Base-by-base conservation (phyloP, 208 protist species). In the Plasmodiophora brassicae region DNA sequence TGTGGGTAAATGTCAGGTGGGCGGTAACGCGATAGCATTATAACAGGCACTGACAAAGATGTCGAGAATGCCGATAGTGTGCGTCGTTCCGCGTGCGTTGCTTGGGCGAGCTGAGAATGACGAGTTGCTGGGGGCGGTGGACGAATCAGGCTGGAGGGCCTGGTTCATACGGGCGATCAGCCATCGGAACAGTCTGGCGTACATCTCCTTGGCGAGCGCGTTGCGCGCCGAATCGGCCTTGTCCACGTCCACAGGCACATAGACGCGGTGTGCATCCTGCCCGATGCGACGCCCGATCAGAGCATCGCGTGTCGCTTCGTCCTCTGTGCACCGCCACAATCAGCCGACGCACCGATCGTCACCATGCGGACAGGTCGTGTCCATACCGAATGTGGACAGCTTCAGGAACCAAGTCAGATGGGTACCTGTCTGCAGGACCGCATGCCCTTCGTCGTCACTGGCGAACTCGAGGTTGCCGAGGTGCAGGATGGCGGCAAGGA, bases 391-490 rank as follows among this genome's bases (percentile, higher is more conserved):
- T 38, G 65, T 36, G 65, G 65, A 44, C 32, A 78, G 65, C 14
- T 32, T 5, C 10, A 78, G 5, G 65, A 78, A 78, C 65, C 65
- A 78, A 38, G 5, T 32, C 5, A 78, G n/a, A 78, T 78, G 65
- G n/a, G 5, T 14, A 32, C n/a, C 65, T 5, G 5, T 8, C 54
- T 50, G 0, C 50, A 86, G 0, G 5, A 10, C 20, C 10, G 78
- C 88, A 20, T 83, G 1, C 39, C 88, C 85, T 25, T 85, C n/a
- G 0, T 32, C 88, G 46, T 46, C 57, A 0, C 14, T 32, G 1
- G 0, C 44, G 45, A 92, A 93, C 22, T 65, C 0, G 54, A 93
- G 14, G 32, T 89, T 78, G 72, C 89, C 89, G 5, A 91, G 71
- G 86, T 92, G 89, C 38, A 91, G 84, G 32, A 89, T 46, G 46